Evolutionary conservation across 345 rosid species (phyloP).

Genomic region (Mallotus nudiflorus): DNA sequence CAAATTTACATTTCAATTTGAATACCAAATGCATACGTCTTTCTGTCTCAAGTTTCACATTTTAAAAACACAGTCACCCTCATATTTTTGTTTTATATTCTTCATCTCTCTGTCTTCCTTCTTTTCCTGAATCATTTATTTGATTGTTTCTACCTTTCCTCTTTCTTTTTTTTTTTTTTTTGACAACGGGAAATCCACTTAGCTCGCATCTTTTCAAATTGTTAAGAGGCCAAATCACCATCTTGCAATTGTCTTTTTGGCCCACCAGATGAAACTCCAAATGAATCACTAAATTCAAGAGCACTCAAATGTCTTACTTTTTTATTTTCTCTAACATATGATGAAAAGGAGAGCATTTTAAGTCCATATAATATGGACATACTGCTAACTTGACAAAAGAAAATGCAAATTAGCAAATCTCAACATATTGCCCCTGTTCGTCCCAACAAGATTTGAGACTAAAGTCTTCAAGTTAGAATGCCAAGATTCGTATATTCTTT

Average conservation of each 20-base stretch:
- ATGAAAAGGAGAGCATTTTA: not conserved
- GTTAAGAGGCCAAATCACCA: no score
- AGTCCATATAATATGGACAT: not conserved
- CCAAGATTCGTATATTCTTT: not conserved
- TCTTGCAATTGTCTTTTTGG: no score
- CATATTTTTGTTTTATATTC: not conserved
- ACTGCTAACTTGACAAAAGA: not conserved
- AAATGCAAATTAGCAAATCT: not conserved
- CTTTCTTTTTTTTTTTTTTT: no score
- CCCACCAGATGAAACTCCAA: no score
- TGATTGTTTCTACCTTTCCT: not conserved
- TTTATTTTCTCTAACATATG: not conserved
- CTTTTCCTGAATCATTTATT: not conserved
- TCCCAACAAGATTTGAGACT: not conserved
- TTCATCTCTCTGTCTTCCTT: not conserved
- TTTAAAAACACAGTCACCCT: not conserved
- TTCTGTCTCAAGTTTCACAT: not conserved
- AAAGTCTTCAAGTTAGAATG: not conserved
- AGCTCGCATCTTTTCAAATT: no score
- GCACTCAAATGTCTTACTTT: not conserved
- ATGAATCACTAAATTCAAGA: not conserved
- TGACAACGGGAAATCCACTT: no score
- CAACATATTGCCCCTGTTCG: not conserved
- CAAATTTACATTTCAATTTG: not conserved
- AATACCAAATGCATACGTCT: not conserved